Base-by-base conservation (phyloP, 176 grass and related monocot species). In the Aechmea fasciata region DNA sequence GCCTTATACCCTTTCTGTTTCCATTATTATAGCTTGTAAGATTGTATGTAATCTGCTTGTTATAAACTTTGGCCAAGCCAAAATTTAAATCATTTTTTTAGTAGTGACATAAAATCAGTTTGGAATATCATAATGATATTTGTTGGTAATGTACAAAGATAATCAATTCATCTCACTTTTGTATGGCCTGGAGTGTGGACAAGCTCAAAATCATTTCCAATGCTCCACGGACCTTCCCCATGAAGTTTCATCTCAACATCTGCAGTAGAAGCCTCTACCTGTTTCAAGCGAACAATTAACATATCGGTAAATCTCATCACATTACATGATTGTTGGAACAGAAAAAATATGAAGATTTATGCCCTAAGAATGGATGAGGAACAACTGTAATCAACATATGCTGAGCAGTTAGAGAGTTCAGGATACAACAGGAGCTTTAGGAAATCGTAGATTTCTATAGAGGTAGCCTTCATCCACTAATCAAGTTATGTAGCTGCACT, bases 131-230 rank as follows among this genome's bases (percentile, higher is more conserved):
- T 68, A 29, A 25, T 51, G 15, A 33, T 53, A 29, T 65, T 10
- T 1, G 50, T 64, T 17, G 20, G 41, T 47, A n/a, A 48, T 63
- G 15, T 10, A 64, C 6, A 15, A 74, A 49, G n/a, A 64, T 12
- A 63, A 15, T 66, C 17, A 7, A 67, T 13, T 51, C 57, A 55
- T 87, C 72, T 88, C 89, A 96, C 85, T 70, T 75, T 20, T n/a
- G 88, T 91, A 78, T 96, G 92, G 57, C 85, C 92, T 81, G 92
- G 88, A 17, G 92, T 91, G 71, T 91, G 47, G 52, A 91, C 85
- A 71, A 91, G 81, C 71, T 87, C 57, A 50, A 91, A 85, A 69
- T 89, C 88, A 64, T 54, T 78, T 63, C 73, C 83, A 69, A 91
- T 89, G 71, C 54, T 87, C 85, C 92, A 96, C 12, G 92, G 92